These are phyloP conservation scores for Scutellaria barbata DNA, from an alignment of 257 asterid species.

Conservation along the genomic window DNA sequence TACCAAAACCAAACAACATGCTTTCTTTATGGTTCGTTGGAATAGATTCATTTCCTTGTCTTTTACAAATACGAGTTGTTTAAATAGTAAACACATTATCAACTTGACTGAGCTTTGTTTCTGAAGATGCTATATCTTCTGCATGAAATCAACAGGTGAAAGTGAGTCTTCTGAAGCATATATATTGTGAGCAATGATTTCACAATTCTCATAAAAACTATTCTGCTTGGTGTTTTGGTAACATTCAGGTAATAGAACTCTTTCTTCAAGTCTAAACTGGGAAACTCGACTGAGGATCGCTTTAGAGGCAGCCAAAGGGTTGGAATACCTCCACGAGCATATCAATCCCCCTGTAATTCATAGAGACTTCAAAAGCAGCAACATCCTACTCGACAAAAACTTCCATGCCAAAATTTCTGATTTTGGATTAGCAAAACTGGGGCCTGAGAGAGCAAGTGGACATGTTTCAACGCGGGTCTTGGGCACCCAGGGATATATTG, in stretches of 20 bases:
- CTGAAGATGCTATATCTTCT: background rate
- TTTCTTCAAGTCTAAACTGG: conserved; percentile 73
- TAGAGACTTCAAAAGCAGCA: conserved; percentile 93
- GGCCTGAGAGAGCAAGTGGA: conserved; percentile 89
- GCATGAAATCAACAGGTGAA: background rate
- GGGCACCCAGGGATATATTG: conserved; percentile 98
- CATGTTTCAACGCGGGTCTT: conserved; percentile 91
- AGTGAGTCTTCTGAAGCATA: background rate
- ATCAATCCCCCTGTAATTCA: conserved; percentile 85
- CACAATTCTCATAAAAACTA: background rate
- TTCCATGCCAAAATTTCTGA: conserved; percentile 94
- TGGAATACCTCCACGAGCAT: conserved; percentile 90
- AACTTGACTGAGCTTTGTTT: conserved; percentile 16
- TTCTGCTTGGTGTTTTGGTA: background rate
- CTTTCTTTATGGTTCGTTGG: background rate
- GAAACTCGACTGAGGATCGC: conserved; percentile 83
- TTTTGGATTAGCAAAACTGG: conserved; percentile 86
- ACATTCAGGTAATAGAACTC: conserved; percentile 51
- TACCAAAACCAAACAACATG: no score
- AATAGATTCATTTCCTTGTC: background rate
- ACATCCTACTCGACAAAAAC: conserved; percentile 75
- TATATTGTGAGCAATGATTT: background rate
- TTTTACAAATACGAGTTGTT: background rate
- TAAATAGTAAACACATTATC: background rate
- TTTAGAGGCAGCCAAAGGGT: conserved; percentile 90